Percentiles rank a stretch among this genome's conserved stretches.
Conservation (phyloP, 257 asterid species). For the Orobanche coerulescens region DNA sequence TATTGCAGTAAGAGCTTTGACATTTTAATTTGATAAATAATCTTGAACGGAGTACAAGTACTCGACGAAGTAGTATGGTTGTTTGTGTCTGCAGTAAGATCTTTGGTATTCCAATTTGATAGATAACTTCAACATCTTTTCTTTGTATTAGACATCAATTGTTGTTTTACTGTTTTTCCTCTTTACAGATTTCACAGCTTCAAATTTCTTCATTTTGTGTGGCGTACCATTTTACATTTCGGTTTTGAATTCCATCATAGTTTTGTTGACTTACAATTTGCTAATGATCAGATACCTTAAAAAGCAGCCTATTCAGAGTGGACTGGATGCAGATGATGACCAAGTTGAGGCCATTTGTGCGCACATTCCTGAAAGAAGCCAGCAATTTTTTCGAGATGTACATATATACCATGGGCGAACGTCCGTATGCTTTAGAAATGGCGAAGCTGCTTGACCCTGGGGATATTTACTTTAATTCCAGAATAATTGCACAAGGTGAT, state of each 20-base stretch:
- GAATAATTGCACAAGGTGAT: conserved; percentile 81
- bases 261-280: conserved; percentile 20
- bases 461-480: conserved; percentile 59
- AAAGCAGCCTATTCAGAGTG: conserved; percentile 53
- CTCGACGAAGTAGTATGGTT: not conserved
- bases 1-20: not conserved
- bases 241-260: conserved; percentile 3
- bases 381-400: conserved; percentile 73
- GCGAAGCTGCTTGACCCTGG: conserved; percentile 72
- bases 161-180: not conserved
- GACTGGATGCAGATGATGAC: conserved; percentile 80
- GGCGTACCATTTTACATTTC: not conserved
- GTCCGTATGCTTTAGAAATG: conserved; percentile 83
- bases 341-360: conserved; percentile 84
- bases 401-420: conserved; percentile 95
- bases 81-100: not conserved
- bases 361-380: conserved; percentile 65
- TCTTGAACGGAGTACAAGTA: too few species aligned
- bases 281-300: conserved; percentile 43
- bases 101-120: not conserved
- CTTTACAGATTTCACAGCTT: not conserved
- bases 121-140: not conserved
- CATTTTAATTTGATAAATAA: not conserved
- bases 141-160: not conserved
- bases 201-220: conserved; percentile 1